Evolutionary conservation across 202 grass and related monocot genomes (phyloP).

Genomic region (Digitaria exilis): DNA sequence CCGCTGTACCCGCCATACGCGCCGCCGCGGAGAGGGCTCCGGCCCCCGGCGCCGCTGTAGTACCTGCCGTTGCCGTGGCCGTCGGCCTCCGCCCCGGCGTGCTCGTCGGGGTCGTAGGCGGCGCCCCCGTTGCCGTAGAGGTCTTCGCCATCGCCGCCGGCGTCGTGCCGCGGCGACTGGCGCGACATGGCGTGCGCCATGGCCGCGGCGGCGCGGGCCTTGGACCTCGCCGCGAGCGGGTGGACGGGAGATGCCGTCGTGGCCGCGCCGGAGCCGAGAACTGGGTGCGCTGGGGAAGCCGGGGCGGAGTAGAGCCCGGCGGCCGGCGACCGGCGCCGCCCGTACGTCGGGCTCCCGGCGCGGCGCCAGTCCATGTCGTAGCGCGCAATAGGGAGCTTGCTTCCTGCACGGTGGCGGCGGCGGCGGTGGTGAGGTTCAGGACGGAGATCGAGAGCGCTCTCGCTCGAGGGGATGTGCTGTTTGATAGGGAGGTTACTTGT

Average conservation of each 20-base stretch:
- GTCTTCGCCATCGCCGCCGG: not conserved
- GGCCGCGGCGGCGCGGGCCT: constrained; percentile 49
- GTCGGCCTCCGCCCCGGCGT: not conserved
- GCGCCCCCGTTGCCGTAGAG: not conserved
- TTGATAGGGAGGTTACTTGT: not conserved
- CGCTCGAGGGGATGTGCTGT: too few species aligned
- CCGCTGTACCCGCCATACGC: constrained; percentile 24
- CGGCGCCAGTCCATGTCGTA: constrained; percentile 57
- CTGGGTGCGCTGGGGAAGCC: constrained; percentile 59
- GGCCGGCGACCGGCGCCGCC: constrained; percentile 30
- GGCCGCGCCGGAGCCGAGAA: not conserved
- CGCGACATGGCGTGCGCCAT: constrained; percentile 53
- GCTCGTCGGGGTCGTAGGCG: not conserved
- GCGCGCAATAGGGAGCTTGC: not conserved
- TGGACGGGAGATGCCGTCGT: constrained; percentile 38
- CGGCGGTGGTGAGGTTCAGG: not conserved
- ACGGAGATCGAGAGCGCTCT: too few species aligned
- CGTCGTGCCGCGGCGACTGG: not conserved
- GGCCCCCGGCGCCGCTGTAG: constrained; percentile 1
- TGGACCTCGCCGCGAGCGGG: constrained; percentile 41
- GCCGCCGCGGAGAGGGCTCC: constrained; percentile 19
- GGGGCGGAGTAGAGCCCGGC: constrained; percentile 56
- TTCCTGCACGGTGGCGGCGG: not conserved
- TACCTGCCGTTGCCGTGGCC: not conserved
- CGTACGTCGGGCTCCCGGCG: constrained; percentile 47